Evolutionary conservation across 805 yeast genomes (phyloP), one percentile per base, ranked within the genome.

Genomic region (Schizosaccharomyces osmophilus): DNA sequence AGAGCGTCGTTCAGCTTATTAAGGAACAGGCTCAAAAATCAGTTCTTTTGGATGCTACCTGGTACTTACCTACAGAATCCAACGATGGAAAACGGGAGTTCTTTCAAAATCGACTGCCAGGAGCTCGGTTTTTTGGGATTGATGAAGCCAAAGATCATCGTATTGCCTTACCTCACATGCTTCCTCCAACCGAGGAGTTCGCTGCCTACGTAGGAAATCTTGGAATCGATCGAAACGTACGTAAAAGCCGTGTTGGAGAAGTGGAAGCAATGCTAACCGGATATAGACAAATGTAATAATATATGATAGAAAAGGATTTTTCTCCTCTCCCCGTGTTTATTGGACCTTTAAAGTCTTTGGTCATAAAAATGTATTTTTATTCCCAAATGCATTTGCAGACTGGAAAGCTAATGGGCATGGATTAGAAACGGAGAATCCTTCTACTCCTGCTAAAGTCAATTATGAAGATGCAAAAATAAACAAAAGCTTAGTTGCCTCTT

Each of bases 291-390:
- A 75, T 15, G 69, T 93, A 48, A 83, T 93, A 11, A 80, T 93
- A 13, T 93, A 93, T 70, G 98, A 93, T 71, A 82, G 82, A 65
- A 77, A 78, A 59, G 95, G 95, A 1, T 82, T 85, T 64, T 87
- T 90, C 70, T 82, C 95, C 54, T 81, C 89, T 1, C 95, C 97
- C 48, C 78, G 98, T 65, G 94, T 85, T 19, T 89, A 88, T 0
- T 93, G 97, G 96, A 87, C 89, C 66, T 78, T 93, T 67, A 77
- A 82, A 45, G 74, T 84, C 0, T 87, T 85, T 70, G 60, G 60
- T 9, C 60, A 57, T 22, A 42, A 57, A 15, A 17, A 57, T 39
- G 60, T 57, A 13, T 39, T 22, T 9, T 22, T 57, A 11, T 31
- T 57, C 6, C 26, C 43, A 29, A 36, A 36, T 57, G 48, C 29